Evolutionary conservation across 805 yeast species (phyloP), one percentile per base, ranked within the genome.

Genomic region (Yarrowia keelungensis): DNA sequence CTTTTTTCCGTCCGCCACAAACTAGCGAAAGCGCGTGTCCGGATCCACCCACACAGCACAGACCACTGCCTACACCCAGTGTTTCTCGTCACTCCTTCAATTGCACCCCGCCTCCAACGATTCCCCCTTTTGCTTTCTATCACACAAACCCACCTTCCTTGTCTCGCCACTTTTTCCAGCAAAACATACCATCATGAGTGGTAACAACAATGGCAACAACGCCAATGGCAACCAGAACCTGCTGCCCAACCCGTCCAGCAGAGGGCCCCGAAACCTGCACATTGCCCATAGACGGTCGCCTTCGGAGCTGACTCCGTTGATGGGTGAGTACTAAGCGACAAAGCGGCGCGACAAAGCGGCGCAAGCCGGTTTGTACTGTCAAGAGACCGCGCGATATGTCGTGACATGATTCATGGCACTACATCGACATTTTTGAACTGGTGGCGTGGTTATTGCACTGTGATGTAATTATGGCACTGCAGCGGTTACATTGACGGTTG

Each of bases 261-360:
- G 70, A 26, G 67, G 69, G 5, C 70, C 70, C n/a, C 42, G 85
- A 72, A 86, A 86, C 70, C 83, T 95, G 70, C 96, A 92, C 79
- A 92, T 94, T 72, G 98, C 98, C n/a, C 98, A 95, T 75, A 86
- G 98, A 75, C 85, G 97, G 70, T 90, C 98, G 2, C 98, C 98
- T n/a, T 87, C 93, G 73, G 99, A 95, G 77, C 83, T 95, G 77
- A 94, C 98, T 2, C 90, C 89, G 68, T 82, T 94, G 72, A 94
- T 94, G 97, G 83, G 65, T 59, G 89, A 83, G 81, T 73, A 85
- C 80, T 38, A 49, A 19, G 19, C 19, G 19, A 19, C 19, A 19
- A 19, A 19, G 19, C 19, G 19, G 19, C 19, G 19, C 19, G 19
- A 19, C 19, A 19, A 19, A 19, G 19, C 19, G 19, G 19, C 19